Base-by-base conservation (phyloP, 345 rosid species). In the Dipteronia sinensis region DNA sequence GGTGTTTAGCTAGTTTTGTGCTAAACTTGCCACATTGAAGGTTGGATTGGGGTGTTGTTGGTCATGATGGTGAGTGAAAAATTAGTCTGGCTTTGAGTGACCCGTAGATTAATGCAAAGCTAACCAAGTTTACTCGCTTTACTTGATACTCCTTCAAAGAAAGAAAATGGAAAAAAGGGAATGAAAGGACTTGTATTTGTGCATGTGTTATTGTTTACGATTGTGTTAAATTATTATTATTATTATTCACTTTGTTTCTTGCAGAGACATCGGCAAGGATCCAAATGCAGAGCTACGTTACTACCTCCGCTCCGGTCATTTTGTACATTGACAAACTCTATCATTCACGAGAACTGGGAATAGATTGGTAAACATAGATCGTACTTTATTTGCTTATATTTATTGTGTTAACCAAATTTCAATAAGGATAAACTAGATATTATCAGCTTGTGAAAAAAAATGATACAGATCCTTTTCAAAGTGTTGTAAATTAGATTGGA, bases 211-310 rank as follows among this genome's bases (percentile, higher is more conserved):
- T 16, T n/a, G 17, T 69, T 76, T 5, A 2, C 23, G 38, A 31
- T 31, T 47, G 10, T 68, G 20, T 23, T 64, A 29, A 70, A 38
- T 3, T 8, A 3, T 38, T 3, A 38, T 38, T 42, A 42, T 42
- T 49, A 15, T 29, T 31, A 1, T 40, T 16, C 0, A 0, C 16
- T 46, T 72, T 4, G 25, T 58, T 46, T 17, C 65, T 80, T 70
- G 53, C 95, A 92, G 99, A 92, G 84, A 74, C 84, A 23, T 85
- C 92, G 2, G 98, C 97, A 4, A 92, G 77, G 86, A 83, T 85
- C 86, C 83, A 89, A 63, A 88, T 96, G 99, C 91, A 90, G 73
- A 82, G 71, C 78, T 95, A 88, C 77, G 73, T 91, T 4, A 77
- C 82, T 51, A 80, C 98, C 38, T 90, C 94, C 0, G 87, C 81